Conservation (phyloP, 805 yeast species). For the Kuraishia molischiana region DNA sequence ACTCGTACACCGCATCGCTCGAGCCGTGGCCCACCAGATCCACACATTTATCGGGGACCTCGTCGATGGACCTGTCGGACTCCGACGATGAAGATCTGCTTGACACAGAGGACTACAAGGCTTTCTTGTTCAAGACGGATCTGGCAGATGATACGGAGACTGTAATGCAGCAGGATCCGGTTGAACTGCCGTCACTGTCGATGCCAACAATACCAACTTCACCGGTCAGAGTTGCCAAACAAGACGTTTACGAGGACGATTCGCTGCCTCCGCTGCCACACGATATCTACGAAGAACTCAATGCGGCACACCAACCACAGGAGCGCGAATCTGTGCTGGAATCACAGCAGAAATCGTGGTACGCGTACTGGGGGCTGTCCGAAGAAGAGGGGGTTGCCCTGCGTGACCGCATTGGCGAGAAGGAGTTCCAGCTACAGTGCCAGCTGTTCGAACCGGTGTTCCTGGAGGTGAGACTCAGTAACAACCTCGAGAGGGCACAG, state of each 20-base stretch:
- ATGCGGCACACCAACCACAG: background rate
- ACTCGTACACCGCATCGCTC: too few relatives aligned
- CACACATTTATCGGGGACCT: too few relatives aligned
- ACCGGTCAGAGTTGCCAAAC: too few relatives aligned
- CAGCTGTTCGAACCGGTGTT: constrained; percentile 66
- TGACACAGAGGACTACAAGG: background rate
- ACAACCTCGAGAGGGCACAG: constrained; percentile 37
- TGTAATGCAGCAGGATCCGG: background rate
- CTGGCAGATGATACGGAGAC: background rate
- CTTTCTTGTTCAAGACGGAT: background rate
- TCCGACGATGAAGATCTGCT: background rate
- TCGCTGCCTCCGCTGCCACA: too few relatives aligned
- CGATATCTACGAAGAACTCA: background rate
- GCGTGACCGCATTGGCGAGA: constrained; percentile 11
- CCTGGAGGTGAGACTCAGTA: constrained; percentile 61
- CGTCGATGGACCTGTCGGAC: background rate
- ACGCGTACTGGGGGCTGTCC: constrained; percentile 37
- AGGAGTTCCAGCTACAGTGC: constrained; percentile 41
- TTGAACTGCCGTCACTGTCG: background rate
- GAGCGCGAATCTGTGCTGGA: background rate
- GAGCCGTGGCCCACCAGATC: too few relatives aligned
- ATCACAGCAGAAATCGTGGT: constrained; percentile 18
- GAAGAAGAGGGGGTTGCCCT: constrained; percentile 31
- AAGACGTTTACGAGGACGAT: background rate
- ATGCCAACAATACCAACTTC: background rate